Evolutionary conservation across 2,329 filamentous ascomycete species (phyloP), one percentile per base, ranked within the genome.

Genomic region (Chrysosporium queenslandicum): DNA sequence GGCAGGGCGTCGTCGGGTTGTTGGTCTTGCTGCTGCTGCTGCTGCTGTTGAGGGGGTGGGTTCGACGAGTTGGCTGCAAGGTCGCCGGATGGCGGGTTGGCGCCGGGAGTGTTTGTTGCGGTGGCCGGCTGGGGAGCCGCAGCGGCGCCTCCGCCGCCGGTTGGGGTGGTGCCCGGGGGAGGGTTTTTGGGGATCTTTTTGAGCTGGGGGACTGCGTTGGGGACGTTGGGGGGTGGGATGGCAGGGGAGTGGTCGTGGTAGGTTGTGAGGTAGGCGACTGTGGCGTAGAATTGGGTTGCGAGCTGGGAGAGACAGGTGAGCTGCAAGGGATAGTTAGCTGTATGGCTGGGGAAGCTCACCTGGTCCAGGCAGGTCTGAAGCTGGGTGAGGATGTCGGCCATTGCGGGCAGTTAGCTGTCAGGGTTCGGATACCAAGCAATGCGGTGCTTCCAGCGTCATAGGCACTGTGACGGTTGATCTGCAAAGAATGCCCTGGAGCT

Each of bases 361-460:
- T 76, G 73, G 58, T 75, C 72, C 36, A 75, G 69, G 58, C 72
- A 74, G 51, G 72, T 74, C 64, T 76, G 73, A 34, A 76, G 67
- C 55, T 75, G 72, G 16, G 73, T 75, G 34, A 76, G 62, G 29
- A 73, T 71, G 59, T 76, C 73, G 18, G 70, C 70, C 71, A 74
- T 40, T 30, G 7, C 9, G 37, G 4, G 23, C 18, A 18, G 2
- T 41, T 3, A 16, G 9, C n/a, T 6, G n/a, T 14, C 3, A 39
- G 36, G 4, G 16, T 39, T 7, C 4, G n/a, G 16, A 34, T 12
- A 3, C 9, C 4, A 34, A 34, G 11, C n/a, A 5, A 4, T 14
- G 32, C 12, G 11, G 11, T 16, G n/a, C 14, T 4, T 37, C 9
- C 5, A 18, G 18, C 12, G n/a, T n/a, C n/a, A n/a, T 34, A 4